Evolutionary conservation across 805 yeast genomes (phyloP), one percentile per base, ranked within the genome.

Genomic region (Wickerhamiella qilinensis): DNA sequence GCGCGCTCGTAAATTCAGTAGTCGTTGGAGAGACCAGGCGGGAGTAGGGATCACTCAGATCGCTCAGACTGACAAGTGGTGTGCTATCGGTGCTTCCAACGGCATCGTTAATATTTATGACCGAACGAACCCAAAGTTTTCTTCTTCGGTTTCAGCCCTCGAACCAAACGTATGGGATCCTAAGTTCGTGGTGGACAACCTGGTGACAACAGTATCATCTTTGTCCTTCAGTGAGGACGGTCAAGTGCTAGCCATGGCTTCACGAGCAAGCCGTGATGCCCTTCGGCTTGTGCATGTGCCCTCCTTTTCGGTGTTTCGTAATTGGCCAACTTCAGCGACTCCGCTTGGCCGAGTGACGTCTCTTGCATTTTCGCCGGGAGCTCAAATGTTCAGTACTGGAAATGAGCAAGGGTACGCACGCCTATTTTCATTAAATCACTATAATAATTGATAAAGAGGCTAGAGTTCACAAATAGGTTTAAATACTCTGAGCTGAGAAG

Each of bases 251-350:
- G 79, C 84, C 49, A 69, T 86, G 45, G 88, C 95, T 0, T 80
- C 93, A 7, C 68, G 93, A 50, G 84, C 78, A 4, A 75, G 77
- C 61, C 75, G 77, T 50, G 97, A 91, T 57, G 82, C 95, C 3
- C 64, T 91, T 43, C 71, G 86, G 51, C 56, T 91, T 46, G 86
- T 84, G 11, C 97, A 91, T 55, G 59, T 88, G 41, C 94, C 96
- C 18, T 69, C 81, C 20, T 83, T 88, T 46, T 71, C 82, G 16
- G 94, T 83, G 5, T 91, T 76, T 60, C 67, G 76, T 36, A 91
- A 91, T 63, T 91, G 98, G 98, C 99, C 99, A 15, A 91, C 97
- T 2, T 76, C 88, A 38, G 85, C 85, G 4, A 88, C 98, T 1
- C 97, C 98, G 9, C 68, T 91, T 47, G 99, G 98, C n/a, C 75